phyloP scores from a whole-genome alignment of 805 yeast genomes.

The Cyberlindnera euphorbiiphila region DNA sequence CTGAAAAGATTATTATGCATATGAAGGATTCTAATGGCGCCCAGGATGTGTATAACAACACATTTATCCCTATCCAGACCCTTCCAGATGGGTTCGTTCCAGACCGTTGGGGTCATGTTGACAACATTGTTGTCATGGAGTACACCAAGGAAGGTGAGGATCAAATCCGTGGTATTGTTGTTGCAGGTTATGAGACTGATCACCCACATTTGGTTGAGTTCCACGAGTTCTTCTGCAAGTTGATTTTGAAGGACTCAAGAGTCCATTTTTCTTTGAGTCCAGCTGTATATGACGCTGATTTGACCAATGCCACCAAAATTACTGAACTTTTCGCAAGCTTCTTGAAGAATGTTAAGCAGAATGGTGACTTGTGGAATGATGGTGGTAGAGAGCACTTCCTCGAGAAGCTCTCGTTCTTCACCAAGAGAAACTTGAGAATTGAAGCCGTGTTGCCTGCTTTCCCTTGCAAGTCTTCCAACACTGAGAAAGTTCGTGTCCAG shows the following conservation, averaged over 20 bases:
- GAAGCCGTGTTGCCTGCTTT: constrained; percentile 62
- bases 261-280: constrained; percentile 20
- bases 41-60: constrained; percentile 1
- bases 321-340: constrained; percentile 42
- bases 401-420: constrained; percentile 42
- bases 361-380: constrained; percentile 45
- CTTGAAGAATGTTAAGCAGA: constrained; percentile 42
- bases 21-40: background rate
- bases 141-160: constrained; percentile 27
- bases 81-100: constrained; percentile 13
- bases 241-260: constrained; percentile 35
- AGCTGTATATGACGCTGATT: constrained; percentile 9
- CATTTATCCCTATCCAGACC: constrained; percentile 3
- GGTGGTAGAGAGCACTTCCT: constrained; percentile 43
- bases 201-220: constrained; percentile 19
- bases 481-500: constrained; percentile 44
- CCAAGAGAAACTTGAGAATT: constrained; percentile 42
- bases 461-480: constrained; percentile 61
- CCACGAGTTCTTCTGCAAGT: constrained; percentile 36
- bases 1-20: constrained; percentile 2
- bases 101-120: constrained; percentile 14
- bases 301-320: constrained; percentile 28
- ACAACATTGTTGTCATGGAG: constrained; percentile 33
- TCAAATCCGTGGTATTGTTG: constrained; percentile 37
- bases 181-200: constrained; percentile 30